Conservation (phyloP, 176 grass and related monocot species). For the Puccinellia tenuiflora region DNA sequence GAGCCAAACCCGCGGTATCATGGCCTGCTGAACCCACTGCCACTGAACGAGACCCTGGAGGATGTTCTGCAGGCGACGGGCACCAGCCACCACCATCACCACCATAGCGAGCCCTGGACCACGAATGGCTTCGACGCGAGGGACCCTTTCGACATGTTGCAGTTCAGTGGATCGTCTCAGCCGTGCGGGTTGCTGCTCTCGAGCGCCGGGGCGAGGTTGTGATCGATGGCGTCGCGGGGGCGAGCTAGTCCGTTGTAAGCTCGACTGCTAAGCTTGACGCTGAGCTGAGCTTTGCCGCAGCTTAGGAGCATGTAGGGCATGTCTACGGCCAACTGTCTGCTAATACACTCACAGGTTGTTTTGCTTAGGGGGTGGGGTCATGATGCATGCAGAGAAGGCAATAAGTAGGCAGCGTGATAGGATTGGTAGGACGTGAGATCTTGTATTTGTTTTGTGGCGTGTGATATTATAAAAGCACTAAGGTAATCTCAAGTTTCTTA, state of each 20-base stretch:
- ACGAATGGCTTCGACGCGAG: constrained; percentile 24
- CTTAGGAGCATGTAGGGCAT: not conserved
- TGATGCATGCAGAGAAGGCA: constrained; percentile 5
- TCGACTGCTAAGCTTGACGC: too few species aligned
- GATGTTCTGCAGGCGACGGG: constrained; percentile 41
- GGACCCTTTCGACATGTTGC: constrained; percentile 51
- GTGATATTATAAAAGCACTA: constrained; percentile 21
- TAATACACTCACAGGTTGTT: constrained; percentile 17
- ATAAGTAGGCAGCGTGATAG: not conserved
- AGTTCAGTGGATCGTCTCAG: constrained; percentile 35
- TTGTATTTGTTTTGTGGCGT: constrained; percentile 22
- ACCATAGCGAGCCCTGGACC: constrained; percentile 25
- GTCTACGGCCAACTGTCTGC: not conserved
- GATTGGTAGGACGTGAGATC: not conserved
- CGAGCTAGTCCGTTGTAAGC: too few species aligned
- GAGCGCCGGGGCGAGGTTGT: constrained; percentile 40
- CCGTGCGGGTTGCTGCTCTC: constrained; percentile 48
- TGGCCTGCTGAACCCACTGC: constrained; percentile 16
- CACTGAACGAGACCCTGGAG: constrained; percentile 34
- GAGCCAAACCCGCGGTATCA: not conserved
- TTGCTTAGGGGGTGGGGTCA: not conserved
- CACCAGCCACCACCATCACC: not conserved
- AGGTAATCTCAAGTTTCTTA: not conserved
- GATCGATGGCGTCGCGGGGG: constrained; percentile 16
- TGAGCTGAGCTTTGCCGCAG: not conserved